Evolutionary conservation across 352 stramenopile genomes (phyloP), one percentile per base, ranked within the genome.

Genomic region (Phytophthora pluvialis): DNA sequence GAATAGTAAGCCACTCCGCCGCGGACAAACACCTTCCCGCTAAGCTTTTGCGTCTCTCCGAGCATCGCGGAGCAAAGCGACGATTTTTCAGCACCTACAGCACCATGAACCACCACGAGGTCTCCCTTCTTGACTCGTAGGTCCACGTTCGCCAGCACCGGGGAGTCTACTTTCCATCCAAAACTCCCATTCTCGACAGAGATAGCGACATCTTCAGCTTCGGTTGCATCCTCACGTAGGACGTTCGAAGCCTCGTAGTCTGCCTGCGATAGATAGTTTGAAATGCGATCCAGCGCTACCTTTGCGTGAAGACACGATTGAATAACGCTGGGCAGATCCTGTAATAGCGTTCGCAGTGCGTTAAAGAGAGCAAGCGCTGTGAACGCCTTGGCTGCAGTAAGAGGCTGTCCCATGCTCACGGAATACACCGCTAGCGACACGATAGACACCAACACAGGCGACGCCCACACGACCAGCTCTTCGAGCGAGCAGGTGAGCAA

Each of bases 21-120:
- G 1, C 58, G 46, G 7, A 77, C 61, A 45, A 62, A 67, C 1
- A 81, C 67, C 0, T 36, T 28, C 5, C 73, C 76, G 13, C 11
- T 4, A 3, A 60, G 15, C 32, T 72, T 79, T 45, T 90, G 70
- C 73, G 98, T 97, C 59, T 99, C 76, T 1, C 77, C 77, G 1
- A 85, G 63, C 5, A 82, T 45, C 0, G 61, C 63, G 3, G 64
- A 71, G n/a, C 60, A 62, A 2, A 85, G 44, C 4, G 73, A 75
- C 4, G 73, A 80, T 15, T 82, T 82, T 33, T 73, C 73, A 28
- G 50, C 31, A 1, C 77, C 71, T 4, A 83, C 65, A 16, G 48
- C 29, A 10, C 77, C 77, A 8, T 60, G 38, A 10, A 83, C 45
- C 4, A 83, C 73, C 15, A 65, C 69, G 1, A 86, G 44, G 13